These are phyloP conservation scores for Plectosphaerella sp. DNA, from an alignment of 2,329 filamentous ascomycete genomes.

Conservation along the genomic window DNA sequence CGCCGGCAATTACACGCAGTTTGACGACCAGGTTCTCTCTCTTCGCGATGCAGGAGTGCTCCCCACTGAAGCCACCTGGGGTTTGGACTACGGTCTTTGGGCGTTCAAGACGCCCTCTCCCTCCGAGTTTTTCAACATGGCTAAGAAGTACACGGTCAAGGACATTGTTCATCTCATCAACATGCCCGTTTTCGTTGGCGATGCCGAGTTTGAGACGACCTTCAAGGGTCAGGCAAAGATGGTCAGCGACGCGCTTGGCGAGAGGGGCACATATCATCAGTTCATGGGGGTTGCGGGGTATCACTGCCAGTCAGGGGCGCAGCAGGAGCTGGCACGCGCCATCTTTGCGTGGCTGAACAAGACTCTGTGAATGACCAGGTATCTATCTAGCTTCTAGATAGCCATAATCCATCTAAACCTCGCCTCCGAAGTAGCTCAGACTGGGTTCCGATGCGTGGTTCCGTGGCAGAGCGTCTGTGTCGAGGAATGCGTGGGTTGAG, in stretches of 20 bases:
- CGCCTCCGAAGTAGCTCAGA: too few relatives aligned
- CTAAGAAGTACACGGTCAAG: constrained; percentile 10
- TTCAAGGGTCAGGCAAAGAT: constrained; percentile 9
- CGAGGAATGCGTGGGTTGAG: too few relatives aligned
- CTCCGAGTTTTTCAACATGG: constrained; percentile 17
- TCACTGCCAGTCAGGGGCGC: constrained; percentile 13
- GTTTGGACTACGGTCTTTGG: constrained; percentile 25
- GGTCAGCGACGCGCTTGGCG: constrained; percentile 9
- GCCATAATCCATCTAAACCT: too few relatives aligned
- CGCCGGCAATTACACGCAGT: constrained; percentile 9
- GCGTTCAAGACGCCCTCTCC: constrained; percentile 22
- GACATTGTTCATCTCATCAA: constrained; percentile 11
- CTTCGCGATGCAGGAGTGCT: constrained; percentile 5
- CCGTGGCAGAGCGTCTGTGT: too few relatives aligned
- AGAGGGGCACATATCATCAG: constrained; percentile 5
- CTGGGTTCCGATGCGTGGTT: too few relatives aligned
- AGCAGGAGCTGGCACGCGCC: constrained; percentile 13
- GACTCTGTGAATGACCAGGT: constrained; percentile 12
- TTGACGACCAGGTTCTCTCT: constrained; percentile 12
- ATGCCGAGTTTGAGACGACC: constrained; percentile 14
- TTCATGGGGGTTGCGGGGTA: constrained; percentile 11
- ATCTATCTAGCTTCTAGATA: too few relatives aligned
- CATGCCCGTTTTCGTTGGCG: constrained; percentile 16
- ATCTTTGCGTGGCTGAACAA: constrained; percentile 18
- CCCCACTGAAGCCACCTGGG: constrained; percentile 19